Evolutionary conservation across 2,329 filamentous ascomycete genomes (phyloP).

Genomic region (Penicillium sp.): DNA sequence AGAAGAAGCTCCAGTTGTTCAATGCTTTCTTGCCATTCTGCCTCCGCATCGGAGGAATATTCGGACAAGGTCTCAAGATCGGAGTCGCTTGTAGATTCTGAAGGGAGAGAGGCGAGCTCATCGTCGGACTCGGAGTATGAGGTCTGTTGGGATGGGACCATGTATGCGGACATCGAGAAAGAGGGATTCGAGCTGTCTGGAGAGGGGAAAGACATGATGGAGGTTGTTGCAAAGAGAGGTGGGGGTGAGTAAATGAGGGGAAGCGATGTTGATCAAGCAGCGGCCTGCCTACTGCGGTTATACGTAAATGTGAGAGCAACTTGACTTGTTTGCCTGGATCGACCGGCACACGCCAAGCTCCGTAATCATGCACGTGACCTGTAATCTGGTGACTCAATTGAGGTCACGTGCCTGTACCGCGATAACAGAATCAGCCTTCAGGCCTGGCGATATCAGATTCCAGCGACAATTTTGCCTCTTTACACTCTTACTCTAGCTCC

Average conservation of each 20-base stretch:
- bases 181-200: conserved; percentile 28
- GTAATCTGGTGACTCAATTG: conserved; percentile 11
- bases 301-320: conserved; percentile 14
- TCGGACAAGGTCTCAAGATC: conserved; percentile 42
- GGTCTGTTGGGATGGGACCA: conserved; percentile 30
- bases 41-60: conserved; percentile 71
- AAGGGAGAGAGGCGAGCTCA: conserved; percentile 39
- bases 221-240: not conserved
- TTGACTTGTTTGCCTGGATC: conserved; percentile 10
- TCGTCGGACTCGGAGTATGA: conserved; percentile 28
- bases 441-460: conserved; percentile 14
- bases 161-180: conserved; percentile 34
- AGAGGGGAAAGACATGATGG: conserved; percentile 26
- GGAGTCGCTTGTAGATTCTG: conserved; percentile 33
- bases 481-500: conserved; percentile 6
- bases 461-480: conserved; percentile 16
- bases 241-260: conserved; percentile 3
- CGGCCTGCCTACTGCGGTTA: conserved; percentile 30
- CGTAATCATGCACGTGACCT: not conserved
- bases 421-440: conserved; percentile 17
- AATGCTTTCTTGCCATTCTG: conserved; percentile 87
- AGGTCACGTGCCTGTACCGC: conserved; percentile 15
- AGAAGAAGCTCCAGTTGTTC: conserved; percentile 87
- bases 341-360: conserved; percentile 2
- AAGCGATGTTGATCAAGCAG: conserved; percentile 24